A percentile compares a stretch with the other conserved stretches of the same genome.
Conservation (phyloP, 2,329 filamentous ascomycete species). For the Bisporella sp. region DNA sequence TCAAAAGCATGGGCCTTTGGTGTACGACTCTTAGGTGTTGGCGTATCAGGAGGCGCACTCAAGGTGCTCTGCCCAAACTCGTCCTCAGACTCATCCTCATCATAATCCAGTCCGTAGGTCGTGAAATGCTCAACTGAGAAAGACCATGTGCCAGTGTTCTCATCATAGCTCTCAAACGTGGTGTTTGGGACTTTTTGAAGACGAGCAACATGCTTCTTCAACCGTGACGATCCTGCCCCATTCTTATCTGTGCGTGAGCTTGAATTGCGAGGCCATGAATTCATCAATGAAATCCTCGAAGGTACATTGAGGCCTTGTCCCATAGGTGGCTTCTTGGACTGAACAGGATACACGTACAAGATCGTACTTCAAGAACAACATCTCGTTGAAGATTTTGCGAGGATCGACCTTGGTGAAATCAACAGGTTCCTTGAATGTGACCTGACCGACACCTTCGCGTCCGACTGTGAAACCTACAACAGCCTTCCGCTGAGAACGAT, state of each 20-base stretch:
- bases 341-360: conserved; percentile 75
- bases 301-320: conserved; percentile 91
- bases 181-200: conserved; percentile 76
- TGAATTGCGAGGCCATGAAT: conserved; percentile 80
- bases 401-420: conserved; percentile 75
- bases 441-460: conserved; percentile 70
- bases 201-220: conserved; percentile 76
- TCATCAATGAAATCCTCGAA: conserved; percentile 78
- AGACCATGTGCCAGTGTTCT: conserved; percentile 75
- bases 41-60: conserved; percentile 35
- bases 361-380: conserved; percentile 73
- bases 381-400: conserved; percentile 69
- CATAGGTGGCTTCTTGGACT: conserved; percentile 69
- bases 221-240: conserved; percentile 41
- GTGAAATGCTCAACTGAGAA: conserved; percentile 97
- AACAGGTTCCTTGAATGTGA: conserved; percentile 74
- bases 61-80: conserved; percentile 42
- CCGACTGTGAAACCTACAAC: conserved; percentile 75
- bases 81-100: conserved; percentile 45
- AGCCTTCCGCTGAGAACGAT: conserved; percentile 67
- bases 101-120: conserved; percentile 83
- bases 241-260: conserved; percentile 50
- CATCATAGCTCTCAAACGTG: conserved; percentile 73
- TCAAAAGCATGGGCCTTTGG: conserved; percentile 16
- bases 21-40: conserved; percentile 32